Base-by-base conservation (phyloP, 1,139 yeast species). In the Blastobotrys persicus region DNA sequence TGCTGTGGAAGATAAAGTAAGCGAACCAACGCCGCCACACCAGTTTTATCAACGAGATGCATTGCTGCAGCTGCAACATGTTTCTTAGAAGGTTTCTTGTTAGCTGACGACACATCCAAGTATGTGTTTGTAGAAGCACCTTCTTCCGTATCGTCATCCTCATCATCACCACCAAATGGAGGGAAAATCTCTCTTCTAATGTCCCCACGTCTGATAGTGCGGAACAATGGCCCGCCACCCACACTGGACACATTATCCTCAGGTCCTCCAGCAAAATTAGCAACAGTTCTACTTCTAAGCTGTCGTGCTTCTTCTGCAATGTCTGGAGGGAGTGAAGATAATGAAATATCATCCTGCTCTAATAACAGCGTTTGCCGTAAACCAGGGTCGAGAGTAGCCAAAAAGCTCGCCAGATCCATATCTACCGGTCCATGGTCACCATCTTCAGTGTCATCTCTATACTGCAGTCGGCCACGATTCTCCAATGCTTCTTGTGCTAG, bases 1-100 rank as follows among this genome's bases (percentile, higher is more conserved):
- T 73, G 74, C 56, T 85, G 87, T 1, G 95, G 92, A 16, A 85
- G 75, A 66, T 87, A 91, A 5, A 88, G 70, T 39, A 88, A 73
- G 52, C 91, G 77, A 46, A 88, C 66, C 39, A 91, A 61, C 0
- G 95, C 77, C 4, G 94, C 83, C 52, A 88, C 79, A 18, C 96
- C 96, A 11, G 80, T 71, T 48, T 81, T 77, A 59, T 91, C 97
- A 49, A 88, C 75, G 51, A 89, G 67, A 2, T 95, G 88, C 39
- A 61, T 47, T 2, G 66, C 54, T 2, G 67, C 66, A 4, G 64
- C 63, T 6, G 61, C 54, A 7, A 58, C 50, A 14, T 53, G 51
- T 49, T 59, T 60, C 28, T 37, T 37, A 7, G 41, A 37, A 3
- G 41, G 41, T 6, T 19, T 19, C 19, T 37, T 37, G 28, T 23